These are phyloP conservation scores for Scedosporium boydii DNA, from an alignment of 2,329 filamentous ascomycete species.

Conservation along the genomic window DNA sequence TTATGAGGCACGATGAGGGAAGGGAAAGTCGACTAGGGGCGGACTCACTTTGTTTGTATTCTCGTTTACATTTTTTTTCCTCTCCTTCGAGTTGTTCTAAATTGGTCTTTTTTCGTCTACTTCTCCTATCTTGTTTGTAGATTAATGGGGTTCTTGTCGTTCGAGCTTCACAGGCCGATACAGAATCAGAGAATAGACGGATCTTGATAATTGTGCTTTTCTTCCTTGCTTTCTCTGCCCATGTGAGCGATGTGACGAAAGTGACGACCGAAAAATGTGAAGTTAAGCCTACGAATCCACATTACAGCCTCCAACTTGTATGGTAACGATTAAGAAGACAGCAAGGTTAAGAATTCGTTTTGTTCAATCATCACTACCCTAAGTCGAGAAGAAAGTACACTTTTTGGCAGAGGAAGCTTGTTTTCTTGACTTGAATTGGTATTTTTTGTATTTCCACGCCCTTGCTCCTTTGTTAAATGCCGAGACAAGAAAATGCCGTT, in stretches of 20 bases:
- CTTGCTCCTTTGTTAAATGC: conserved; percentile 23
- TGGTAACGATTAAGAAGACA: too few species aligned
- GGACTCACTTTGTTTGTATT: neutral
- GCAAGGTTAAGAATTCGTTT: too few species aligned
- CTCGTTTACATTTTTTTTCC: neutral
- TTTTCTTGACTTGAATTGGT: neutral
- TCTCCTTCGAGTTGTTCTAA: neutral
- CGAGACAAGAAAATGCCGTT: conserved; percentile 26
- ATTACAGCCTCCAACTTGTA: too few species aligned
- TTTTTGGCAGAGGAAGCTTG: neutral
- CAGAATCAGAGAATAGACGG: neutral
- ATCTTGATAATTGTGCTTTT: neutral
- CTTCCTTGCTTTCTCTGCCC: neutral
- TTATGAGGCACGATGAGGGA: neutral
- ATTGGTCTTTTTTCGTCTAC: conserved; percentile 2
- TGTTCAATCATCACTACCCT: too few species aligned
- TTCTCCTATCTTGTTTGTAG: neutral
- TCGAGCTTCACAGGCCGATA: conserved; percentile 1
- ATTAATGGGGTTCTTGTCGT: neutral
- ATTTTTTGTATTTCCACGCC: conserved; percentile 11
- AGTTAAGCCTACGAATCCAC: too few species aligned
- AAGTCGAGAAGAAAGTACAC: neutral
- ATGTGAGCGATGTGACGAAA: too few species aligned
- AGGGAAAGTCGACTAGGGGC: neutral
- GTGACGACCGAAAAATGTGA: too few species aligned